These are phyloP conservation scores for Triticum urartu DNA, from an alignment of 176 grass and related monocot genomes.

Conservation along the genomic window DNA sequence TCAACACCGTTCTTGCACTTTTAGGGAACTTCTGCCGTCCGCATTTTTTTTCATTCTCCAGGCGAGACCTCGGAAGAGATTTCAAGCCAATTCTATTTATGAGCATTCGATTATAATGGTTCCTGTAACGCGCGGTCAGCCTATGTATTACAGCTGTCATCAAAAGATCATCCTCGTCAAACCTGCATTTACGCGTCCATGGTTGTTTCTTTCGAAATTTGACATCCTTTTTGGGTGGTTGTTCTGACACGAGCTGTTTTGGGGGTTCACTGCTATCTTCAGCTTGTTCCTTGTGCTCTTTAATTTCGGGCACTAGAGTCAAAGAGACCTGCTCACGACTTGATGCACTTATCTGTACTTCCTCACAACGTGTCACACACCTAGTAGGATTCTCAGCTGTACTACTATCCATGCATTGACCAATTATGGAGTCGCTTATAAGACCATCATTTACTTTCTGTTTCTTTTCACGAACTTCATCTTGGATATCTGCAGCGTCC, in stretches of 20 bases:
- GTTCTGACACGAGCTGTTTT: constrained; percentile 18
- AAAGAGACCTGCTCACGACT: constrained; percentile 5
- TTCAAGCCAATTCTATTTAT: constrained; percentile 35
- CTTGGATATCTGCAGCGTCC: constrained; percentile 41
- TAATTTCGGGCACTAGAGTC: constrained; percentile 5
- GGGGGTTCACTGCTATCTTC: constrained; percentile 6
- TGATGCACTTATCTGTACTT: constrained; percentile 1
- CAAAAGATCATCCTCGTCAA: constrained; percentile 67
- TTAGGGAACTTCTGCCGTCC: constrained; percentile 25
- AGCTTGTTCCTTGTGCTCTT: constrained; percentile 6
- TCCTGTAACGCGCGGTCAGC: constrained; percentile 43
- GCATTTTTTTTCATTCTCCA: constrained; percentile 36
- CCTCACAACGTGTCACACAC: neutral
- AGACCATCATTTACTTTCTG: constrained; percentile 23
- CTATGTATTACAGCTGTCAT: constrained; percentile 63
- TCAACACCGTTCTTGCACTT: constrained; percentile 68
- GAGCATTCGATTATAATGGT: constrained; percentile 32
- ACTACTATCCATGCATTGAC: neutral
- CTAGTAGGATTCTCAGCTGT: constrained; percentile 14
- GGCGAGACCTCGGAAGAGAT: constrained; percentile 36
- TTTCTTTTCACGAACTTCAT: constrained; percentile 10
- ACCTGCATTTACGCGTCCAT: constrained; percentile 30
- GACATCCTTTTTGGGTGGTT: neutral
- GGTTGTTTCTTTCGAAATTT: constrained; percentile 28
- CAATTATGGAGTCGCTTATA: constrained; percentile 20